These are phyloP conservation scores for Colletotrichum costaricense DNA, from an alignment of 2,329 filamentous ascomycete genomes.

Conservation along the genomic window DNA sequence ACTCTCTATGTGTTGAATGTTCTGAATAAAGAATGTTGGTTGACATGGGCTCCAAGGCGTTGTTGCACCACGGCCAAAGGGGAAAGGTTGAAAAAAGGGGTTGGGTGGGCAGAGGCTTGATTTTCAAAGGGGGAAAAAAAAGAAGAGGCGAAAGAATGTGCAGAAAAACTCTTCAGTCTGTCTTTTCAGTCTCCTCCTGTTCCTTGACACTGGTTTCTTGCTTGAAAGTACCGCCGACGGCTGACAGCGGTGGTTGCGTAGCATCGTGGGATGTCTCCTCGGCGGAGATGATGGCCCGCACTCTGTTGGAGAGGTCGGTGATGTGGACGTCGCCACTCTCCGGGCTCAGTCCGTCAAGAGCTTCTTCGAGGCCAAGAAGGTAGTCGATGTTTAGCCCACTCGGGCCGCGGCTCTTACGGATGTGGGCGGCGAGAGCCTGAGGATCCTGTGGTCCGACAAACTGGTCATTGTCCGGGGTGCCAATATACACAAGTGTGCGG, in stretches of 20 bases:
- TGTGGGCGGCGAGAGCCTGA: constrained; percentile 81
- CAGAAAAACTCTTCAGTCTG: constrained; percentile 39
- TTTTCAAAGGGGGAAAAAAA: neutral
- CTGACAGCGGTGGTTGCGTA: constrained; percentile 6
- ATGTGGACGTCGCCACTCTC: constrained; percentile 88
- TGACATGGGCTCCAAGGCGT: constrained; percentile 1
- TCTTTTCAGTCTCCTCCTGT: constrained; percentile 69
- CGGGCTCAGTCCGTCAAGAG: constrained; percentile 76
- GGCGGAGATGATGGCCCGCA: constrained; percentile 68
- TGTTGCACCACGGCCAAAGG: neutral
- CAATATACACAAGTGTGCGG: constrained; percentile 86
- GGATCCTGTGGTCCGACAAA: constrained; percentile 89
- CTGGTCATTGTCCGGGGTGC: constrained; percentile 91
- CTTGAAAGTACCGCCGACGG: constrained; percentile 37
- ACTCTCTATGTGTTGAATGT: constrained; percentile 19
- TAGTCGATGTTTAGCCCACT: constrained; percentile 94
- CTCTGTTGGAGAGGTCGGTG: constrained; percentile 80
- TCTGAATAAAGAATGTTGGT: constrained; percentile 9
- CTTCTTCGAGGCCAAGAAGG: constrained; percentile 81
- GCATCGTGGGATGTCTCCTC: constrained; percentile 37
- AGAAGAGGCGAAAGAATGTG: constrained; percentile 6
- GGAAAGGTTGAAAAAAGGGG: neutral
- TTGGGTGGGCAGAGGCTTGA: neutral
- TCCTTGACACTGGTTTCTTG: constrained; percentile 49
- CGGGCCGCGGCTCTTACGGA: constrained; percentile 79